Percentiles rank a stretch among this genome's conserved stretches.
Conservation (phyloP, 78 protist species). For the Isochrysis galbana region DNA sequence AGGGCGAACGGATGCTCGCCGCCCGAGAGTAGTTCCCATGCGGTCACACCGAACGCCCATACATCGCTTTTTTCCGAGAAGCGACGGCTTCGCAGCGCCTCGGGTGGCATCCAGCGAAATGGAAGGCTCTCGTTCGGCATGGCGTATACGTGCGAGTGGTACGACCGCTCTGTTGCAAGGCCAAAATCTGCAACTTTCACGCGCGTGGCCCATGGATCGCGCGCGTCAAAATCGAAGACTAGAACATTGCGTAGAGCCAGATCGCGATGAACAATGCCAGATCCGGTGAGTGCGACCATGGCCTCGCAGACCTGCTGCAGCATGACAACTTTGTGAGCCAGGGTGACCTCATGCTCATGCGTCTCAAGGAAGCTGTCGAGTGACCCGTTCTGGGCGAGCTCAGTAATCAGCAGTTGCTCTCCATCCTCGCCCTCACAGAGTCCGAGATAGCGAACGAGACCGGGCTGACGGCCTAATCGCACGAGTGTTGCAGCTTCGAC, state of each 20-base stretch:
- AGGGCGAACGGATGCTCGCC: not conserved
- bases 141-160: not conserved
- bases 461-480: not conserved
- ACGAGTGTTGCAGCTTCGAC: not conserved
- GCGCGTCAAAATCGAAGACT: not conserved
- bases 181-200: not conserved
- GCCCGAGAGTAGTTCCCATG: conserved; percentile 36
- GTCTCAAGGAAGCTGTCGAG: not conserved
- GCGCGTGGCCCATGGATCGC: not conserved
- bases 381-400: not conserved
- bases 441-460: not conserved
- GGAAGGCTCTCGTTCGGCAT: not conserved
- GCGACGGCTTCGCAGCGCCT: conserved; percentile 9
- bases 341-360: not conserved
- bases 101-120: conserved; percentile 8
- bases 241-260: not conserved
- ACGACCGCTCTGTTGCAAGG: not conserved
- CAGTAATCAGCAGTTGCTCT: not conserved
- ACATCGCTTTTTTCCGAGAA: conserved; percentile 41
- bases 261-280: not conserved
- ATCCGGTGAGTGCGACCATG: conserved; percentile 1
- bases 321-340: not conserved
- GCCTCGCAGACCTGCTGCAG: conserved; percentile 6
- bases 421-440: not conserved
- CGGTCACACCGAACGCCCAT: conserved; percentile 40